These are phyloP conservation scores for Amanita molliuscula DNA, from an alignment of 768 basidiomycete species.

Conservation along the genomic window DNA sequence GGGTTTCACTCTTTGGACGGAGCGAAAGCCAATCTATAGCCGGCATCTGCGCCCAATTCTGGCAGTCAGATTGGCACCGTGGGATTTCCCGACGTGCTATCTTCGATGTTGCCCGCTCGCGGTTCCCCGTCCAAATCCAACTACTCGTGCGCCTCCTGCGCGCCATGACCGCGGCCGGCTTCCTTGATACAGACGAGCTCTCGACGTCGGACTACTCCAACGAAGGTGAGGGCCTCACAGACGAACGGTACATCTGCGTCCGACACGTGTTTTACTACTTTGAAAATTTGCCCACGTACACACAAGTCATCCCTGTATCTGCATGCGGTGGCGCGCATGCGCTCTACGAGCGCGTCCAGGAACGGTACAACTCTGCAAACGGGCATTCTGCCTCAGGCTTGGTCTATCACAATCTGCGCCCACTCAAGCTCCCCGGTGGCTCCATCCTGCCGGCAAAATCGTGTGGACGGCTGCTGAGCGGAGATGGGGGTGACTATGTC, in stretches of 20 bases:
- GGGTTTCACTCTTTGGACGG: slow-evolving; percentile 72
- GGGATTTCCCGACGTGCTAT: slow-evolving; percentile 65
- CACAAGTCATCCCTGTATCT: slow-evolving; percentile 58
- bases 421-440: slow-evolving; percentile 69
- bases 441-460: slow-evolving; percentile 58
- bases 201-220: slow-evolving; percentile 38
- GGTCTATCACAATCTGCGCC: slow-evolving; percentile 54
- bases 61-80: slow-evolving; percentile 67
- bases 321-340: slow-evolving; percentile 60
- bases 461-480: slow-evolving; percentile 59
- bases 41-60: slow-evolving; percentile 72
- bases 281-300: slow-evolving; percentile 57
- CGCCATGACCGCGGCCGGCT: slow-evolving; percentile 68
- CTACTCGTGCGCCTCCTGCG: slow-evolving; percentile 65
- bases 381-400: slow-evolving; percentile 29
- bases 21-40: slow-evolving; percentile 57
- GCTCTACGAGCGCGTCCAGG: slow-evolving; percentile 57
- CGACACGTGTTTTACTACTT: slow-evolving; percentile 72
- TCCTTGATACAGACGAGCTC: slow-evolving; percentile 63
- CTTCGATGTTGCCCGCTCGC: slow-evolving; percentile 70
- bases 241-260: slow-evolving; percentile 50
- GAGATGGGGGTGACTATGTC: slow-evolving; percentile 56
- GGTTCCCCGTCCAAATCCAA: slow-evolving; percentile 73
- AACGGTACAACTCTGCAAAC: slow-evolving; percentile 44
- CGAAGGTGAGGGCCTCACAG: slow-evolving; percentile 26